Evolutionary conservation across 306 rosid genomes (phyloP), one percentile per base, ranked within the genome.

Genomic region (Lathyrus sativus): DNA sequence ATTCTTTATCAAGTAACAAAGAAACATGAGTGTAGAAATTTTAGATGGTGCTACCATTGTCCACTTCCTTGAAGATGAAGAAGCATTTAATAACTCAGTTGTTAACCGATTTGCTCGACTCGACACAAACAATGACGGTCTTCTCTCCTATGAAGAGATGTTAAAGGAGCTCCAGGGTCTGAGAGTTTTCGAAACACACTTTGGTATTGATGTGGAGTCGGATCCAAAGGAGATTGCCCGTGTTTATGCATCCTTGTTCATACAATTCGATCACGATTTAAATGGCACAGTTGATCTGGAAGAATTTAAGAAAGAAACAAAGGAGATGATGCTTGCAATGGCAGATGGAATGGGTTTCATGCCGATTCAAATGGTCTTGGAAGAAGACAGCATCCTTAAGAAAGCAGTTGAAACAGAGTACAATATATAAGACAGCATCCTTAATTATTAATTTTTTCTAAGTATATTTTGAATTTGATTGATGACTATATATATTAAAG

Each of bases 251-350:
- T 80, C 91, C 2, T 65, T 90, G 70, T 90, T 90, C 62, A 7
- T 68, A 31, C 90, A 75, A 37, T 90, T 85, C 4, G 96, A 85
- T 62, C 92, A 83, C 44, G 80, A 87, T 69, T 75, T 81, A 22
- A 82, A 82, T 67, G 91, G 97, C 42, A 22, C 74, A 0, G 82
- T 91, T 68, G 89, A 88, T 73, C 63, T 88, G 11, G 88, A 80
- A 17, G 95, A 90, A 72, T 90, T 82, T 81, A 70, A 80, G 82
- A 82, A 67, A 18, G 97, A 86, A 71, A 86, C 96, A 39, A 85
- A 79, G 86, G 62, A 58, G 59, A 88, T 85, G 80, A 70, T 91
- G 96, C 78, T 91, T 59, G 93, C 89, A 13, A 83, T 91, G 96
- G 89, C 96, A 0, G 83, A 77, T 38, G 89, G 89, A n/a, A 56